phyloP scores from a whole-genome alignment of 1,284 basidiomycete genomes.

The Anthracocystis panici-leucophaei region DNA sequence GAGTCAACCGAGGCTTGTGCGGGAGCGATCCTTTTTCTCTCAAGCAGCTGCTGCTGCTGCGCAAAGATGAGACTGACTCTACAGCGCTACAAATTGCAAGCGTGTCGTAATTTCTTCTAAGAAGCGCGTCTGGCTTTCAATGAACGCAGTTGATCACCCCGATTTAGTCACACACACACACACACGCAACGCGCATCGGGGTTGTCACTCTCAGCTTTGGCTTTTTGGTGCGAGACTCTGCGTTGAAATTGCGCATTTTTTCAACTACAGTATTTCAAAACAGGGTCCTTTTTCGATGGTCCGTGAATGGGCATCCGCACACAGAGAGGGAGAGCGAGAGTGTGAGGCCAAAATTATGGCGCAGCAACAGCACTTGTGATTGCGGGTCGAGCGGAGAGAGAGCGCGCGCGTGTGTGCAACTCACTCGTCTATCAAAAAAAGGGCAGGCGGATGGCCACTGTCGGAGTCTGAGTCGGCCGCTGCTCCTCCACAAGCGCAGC shows the following conservation, averaged over 20 bases:
- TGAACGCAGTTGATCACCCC: background rate
- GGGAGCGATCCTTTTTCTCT: background rate
- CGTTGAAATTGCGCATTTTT: no score
- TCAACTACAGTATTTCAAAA: no score
- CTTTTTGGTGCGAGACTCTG: no score
- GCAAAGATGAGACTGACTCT: background rate
- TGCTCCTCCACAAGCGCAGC: no score
- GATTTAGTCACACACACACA: background rate
- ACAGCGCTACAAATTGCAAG: slow-evolving; percentile 10
- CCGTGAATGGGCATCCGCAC: slow-evolving; percentile 4
- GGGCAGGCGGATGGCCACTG: no score
- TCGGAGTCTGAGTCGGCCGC: no score
- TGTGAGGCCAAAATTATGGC: background rate
- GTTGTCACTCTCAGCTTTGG: no score
- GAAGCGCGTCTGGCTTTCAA: slow-evolving; percentile 11
- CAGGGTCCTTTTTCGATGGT: slow-evolving; percentile 1
- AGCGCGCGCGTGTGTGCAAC: background rate
- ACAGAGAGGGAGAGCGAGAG: background rate
- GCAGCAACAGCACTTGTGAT: background rate
- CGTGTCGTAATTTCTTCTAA: slow-evolving; percentile 40
- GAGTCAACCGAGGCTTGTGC: slow-evolving; percentile 9
- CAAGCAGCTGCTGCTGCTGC: background rate
- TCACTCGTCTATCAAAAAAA: no score
- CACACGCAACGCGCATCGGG: no score
- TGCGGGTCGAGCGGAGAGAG: background rate